Base-by-base conservation (phyloP, 768 basidiomycete species). In the Leccinum pellstonianum region DNA sequence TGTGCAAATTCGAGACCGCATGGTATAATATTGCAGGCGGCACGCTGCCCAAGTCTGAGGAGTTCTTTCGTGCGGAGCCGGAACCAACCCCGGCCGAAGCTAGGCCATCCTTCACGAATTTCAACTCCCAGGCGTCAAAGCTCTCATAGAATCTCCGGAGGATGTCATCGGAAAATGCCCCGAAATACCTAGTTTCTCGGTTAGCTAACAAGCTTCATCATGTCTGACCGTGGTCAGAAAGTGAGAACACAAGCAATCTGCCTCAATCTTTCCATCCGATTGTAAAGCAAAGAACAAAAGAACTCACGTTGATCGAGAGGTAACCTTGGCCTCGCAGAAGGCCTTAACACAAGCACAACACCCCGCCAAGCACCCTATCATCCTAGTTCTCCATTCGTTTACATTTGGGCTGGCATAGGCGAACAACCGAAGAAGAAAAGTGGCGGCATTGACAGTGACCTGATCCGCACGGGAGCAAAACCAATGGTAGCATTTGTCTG, bases 361-460 rank as follows among this genome's bases (percentile, higher is more conserved):
- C 1, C 78, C 74, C 11, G 75, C 68, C 37, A 96, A 68, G 59
- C 90, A 86, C 1, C 67, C 66, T 54, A 78, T 75, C 55, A 92
- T 70, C 60, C 76, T 80, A 17, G 70, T 71, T 71, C 85, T 84
- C 91, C 92, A 95, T 41, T 75, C 70, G 2, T 80, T 78, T 3
- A 91, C 87, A 31, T 77, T 76, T 0, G 77, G 72, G 53, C 83
- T 81, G 55, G 81, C 76, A 66, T 93, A 97, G 10, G 93, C 93
- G 69, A 90, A 87, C 41, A 97, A 73, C 54, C 93, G 84, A 38
- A 96, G 77, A 52, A 92, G 80, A 75, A 95, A 97, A 0, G 85
- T 86, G 0, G 95, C 92, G 2, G 87, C 84, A 59, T 84, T 87
- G 9, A 81, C 72, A 0, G 83, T 86, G 35, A 83, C 75, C 9